phyloP scores from a whole-genome alignment of 2,329 filamentous ascomycete species.

The Fusarium setosum region DNA sequence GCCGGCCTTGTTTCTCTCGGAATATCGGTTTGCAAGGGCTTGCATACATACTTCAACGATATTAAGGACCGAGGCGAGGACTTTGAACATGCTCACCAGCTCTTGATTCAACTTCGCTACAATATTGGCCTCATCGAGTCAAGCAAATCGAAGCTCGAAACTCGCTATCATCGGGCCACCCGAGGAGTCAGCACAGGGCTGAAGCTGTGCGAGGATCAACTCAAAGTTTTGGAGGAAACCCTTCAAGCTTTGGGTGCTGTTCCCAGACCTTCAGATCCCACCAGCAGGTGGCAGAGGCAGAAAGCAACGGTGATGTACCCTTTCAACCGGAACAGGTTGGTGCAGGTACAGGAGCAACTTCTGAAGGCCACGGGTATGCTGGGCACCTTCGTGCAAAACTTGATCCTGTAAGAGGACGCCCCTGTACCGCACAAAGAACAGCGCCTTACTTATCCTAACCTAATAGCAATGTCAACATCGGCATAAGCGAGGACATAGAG shows the following conservation, averaged over 20 bases:
- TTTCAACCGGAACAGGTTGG: not conserved
- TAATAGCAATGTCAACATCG: not conserved
- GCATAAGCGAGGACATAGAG: not conserved
- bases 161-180: too few species aligned
- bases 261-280: rapidly evolving
- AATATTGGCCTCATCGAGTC: too few species aligned
- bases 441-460: not conserved
- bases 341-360: not conserved
- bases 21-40: too few species aligned
- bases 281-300: not conserved
- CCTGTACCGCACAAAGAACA: too few species aligned
- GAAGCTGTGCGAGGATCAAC: not conserved
- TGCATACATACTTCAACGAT: too few species aligned
- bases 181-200: not conserved
- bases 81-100: too few species aligned
- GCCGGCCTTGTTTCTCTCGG: too few species aligned
- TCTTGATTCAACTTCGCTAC: too few species aligned
- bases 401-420: not conserved
- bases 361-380: not conserved
- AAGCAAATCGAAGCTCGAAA: too few species aligned
- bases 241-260: not conserved
- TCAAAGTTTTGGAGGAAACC: rapidly evolving
- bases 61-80: too few species aligned
- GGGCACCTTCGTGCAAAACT: not conserved
- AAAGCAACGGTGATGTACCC: not conserved